A percentile compares a stretch with the other conserved stretches of the same genome.
phyloP scores from a whole-genome alignment of 257 asterid species.

The Solanum rostratum region DNA sequence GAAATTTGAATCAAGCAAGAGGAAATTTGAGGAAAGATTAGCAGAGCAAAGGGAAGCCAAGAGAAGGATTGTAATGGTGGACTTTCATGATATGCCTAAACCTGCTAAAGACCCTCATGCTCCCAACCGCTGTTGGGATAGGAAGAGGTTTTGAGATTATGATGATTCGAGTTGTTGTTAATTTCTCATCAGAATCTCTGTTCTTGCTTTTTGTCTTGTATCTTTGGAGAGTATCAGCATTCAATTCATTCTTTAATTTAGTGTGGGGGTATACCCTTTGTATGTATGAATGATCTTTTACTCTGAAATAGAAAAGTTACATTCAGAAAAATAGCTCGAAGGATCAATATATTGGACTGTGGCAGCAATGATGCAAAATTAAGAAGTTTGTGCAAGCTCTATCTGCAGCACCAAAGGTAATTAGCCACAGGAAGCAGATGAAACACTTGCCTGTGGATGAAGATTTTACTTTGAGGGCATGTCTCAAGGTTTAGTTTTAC shows the following conservation, averaged over 20 bases:
- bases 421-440: too few species aligned
- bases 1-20: background rate
- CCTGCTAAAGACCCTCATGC: background rate
- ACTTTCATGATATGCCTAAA: background rate
- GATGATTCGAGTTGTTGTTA: background rate
- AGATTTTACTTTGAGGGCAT: background rate
- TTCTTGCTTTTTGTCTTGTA: background rate
- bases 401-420: too few species aligned
- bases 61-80: background rate
- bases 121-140: background rate
- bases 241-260: background rate
- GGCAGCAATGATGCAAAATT: too few species aligned
- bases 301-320: background rate
- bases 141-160: background rate
- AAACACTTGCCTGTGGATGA: background rate
- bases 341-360: too few species aligned
- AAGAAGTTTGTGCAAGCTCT: too few species aligned
- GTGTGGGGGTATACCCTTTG: background rate
- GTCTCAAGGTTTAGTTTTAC: background rate
- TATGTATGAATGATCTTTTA: background rate
- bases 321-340: background rate
- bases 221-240: background rate
- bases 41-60: background rate
- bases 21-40: background rate
- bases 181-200: background rate